Percentiles rank a stretch among this genome's conserved stretches.
Evolutionary conservation across 306 rosid species (phyloP).

Genomic region (Hippophae tibetana): DNA sequence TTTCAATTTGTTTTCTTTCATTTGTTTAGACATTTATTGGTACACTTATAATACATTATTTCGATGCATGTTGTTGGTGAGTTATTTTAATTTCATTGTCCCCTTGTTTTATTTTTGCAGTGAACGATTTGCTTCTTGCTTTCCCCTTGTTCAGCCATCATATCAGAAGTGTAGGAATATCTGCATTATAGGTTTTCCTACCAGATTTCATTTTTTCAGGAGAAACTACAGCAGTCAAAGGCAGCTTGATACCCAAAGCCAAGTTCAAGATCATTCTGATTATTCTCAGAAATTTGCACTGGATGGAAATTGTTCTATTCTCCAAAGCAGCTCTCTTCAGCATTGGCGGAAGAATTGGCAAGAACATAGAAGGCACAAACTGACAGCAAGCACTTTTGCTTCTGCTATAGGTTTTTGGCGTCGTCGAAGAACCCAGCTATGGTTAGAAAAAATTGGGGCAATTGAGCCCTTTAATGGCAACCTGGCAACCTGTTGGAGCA

Average conservation of each 20-base stretch:
- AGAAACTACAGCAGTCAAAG: background rate
- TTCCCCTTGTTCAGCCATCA: too few relatives aligned
- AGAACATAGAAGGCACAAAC: conserved; percentile 43
- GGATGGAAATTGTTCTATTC: conserved; percentile 25
- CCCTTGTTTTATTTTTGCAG: too few relatives aligned
- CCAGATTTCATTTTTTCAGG: background rate
- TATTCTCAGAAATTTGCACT: background rate
- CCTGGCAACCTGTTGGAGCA: conserved; percentile 74
- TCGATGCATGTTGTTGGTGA: too few relatives aligned
- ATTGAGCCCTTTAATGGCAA: conserved; percentile 65
- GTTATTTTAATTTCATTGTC: too few relatives aligned
- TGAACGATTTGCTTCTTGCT: too few relatives aligned
- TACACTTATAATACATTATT: too few relatives aligned
- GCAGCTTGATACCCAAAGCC: background rate
- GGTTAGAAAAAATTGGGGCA: conserved; percentile 81
- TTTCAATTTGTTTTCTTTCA: too few relatives aligned
- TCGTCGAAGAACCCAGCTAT: conserved; percentile 49
- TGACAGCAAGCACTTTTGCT: conserved; percentile 85
- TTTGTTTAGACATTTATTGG: too few relatives aligned
- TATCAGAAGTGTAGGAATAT: too few relatives aligned
- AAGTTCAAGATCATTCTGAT: background rate
- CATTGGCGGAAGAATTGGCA: conserved; percentile 90
- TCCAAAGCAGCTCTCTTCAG: conserved; percentile 42
- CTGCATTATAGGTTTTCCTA: background rate
- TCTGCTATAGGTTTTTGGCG: conserved; percentile 69